Conservation (phyloP, 2,329 filamentous ascomycete genomes). For the Colletotrichum agaves region DNA sequence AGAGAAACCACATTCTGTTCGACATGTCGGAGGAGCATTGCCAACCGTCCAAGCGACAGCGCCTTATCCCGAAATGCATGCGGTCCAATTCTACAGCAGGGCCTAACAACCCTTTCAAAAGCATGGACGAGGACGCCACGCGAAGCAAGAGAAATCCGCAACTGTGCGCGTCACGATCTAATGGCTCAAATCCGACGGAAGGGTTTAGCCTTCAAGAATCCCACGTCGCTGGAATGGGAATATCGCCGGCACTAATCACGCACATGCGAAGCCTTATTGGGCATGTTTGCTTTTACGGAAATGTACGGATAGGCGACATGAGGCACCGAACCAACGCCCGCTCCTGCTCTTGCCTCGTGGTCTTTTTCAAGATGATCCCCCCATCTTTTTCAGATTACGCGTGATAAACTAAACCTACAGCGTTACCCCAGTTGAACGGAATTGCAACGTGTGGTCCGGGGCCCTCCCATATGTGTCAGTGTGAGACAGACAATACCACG, state of each 20-base stretch:
- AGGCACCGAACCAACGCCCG: not conserved
- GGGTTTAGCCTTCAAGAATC: not conserved
- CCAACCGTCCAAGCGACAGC: not conserved
- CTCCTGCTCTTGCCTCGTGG: not conserved
- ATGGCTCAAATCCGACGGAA: slow-evolving; percentile 12
- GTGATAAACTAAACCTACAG: not conserved
- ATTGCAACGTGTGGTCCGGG: slow-evolving; percentile 17
- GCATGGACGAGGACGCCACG: slow-evolving; percentile 14
- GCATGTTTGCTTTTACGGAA: not conserved
- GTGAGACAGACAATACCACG: slow-evolving; percentile 12
- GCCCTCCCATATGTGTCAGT: not conserved
- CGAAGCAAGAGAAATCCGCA: slow-evolving; percentile 1
- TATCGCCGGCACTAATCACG: slow-evolving; percentile 2
- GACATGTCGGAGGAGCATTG: not conserved
- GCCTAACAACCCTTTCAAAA: slow-evolving; percentile 9
- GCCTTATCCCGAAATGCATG: not conserved
- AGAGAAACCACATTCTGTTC: too few species aligned
- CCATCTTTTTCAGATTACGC: not conserved
- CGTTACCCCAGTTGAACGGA: not conserved
- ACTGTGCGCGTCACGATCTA: not conserved
- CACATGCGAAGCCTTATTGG: not conserved
- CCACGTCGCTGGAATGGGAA: slow-evolving; percentile 10
- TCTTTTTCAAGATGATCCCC: not conserved
- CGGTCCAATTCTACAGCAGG: not conserved
- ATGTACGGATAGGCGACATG: not conserved